Evolutionary conservation across 2,329 filamentous ascomycete species (phyloP).

Genomic region (Neobulgaria alba): DNA sequence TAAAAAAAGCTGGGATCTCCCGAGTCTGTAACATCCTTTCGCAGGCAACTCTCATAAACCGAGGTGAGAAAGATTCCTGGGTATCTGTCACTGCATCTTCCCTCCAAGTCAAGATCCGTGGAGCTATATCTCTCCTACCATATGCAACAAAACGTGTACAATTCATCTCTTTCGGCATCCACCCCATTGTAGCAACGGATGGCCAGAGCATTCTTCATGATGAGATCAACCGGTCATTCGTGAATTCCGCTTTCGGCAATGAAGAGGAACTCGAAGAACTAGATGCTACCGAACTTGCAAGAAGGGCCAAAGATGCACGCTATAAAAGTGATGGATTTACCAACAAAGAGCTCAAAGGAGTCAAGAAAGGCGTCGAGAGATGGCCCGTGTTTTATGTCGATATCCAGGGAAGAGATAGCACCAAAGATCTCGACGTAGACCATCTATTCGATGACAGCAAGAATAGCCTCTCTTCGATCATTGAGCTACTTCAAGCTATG

Average conservation of each 20-base stretch:
- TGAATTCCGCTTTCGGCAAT: constrained; percentile 66
- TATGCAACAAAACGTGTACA: constrained; percentile 65
- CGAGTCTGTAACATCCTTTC: constrained; percentile 46
- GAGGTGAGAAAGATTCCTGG: constrained; percentile 51
- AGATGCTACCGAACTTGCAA: constrained; percentile 31
- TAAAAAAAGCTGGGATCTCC: constrained; percentile 10
- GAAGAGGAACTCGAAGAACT: constrained; percentile 37
- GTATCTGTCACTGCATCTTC: constrained; percentile 60
- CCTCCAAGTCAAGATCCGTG: constrained; percentile 52
- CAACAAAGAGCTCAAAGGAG: constrained; percentile 40
- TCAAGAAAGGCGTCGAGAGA: constrained; percentile 61
- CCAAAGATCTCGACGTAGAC: constrained; percentile 25
- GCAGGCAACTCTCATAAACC: constrained; percentile 56
- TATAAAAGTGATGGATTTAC: constrained; percentile 41
- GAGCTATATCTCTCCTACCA: constrained; percentile 63
- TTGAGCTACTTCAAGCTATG: constrained; percentile 59
- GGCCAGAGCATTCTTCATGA: constrained; percentile 63
- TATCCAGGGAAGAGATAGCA: constrained; percentile 36
- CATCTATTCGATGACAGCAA: constrained; percentile 38
- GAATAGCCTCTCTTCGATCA: constrained; percentile 38
- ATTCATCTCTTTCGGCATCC: constrained; percentile 71
- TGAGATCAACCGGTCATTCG: constrained; percentile 70
- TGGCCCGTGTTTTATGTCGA: constrained; percentile 89
- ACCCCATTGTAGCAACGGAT: constrained; percentile 48
- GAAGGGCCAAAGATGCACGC: constrained; percentile 31